Evolutionary conservation across 495 filamentous ascomycete genomes (phyloP), one percentile per base, ranked within the genome.

Genomic region (Amniculicola lignicola): DNA sequence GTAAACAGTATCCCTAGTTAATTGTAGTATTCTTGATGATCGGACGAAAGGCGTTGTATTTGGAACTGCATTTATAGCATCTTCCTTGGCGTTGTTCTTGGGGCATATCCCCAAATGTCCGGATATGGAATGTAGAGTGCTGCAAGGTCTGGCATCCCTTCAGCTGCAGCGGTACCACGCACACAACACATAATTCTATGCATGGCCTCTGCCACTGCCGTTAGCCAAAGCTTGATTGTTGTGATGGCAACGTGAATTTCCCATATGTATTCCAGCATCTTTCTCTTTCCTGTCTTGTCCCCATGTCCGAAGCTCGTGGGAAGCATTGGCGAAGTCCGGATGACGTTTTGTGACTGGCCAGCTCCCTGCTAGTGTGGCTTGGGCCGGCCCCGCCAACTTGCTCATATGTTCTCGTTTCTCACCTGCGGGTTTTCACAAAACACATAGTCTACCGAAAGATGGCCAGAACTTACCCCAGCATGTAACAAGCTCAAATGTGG

Each of bases 401-500:
- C 59, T 62, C 59, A 62, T 45, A 23, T 31, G 0, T 37, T 47
- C 59, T 57, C 59, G 22, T n/a, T 21, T 14, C 40, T 46, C 12
- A 15, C 22, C 15, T 5, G 15, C 27, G 21, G 21, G 29, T 4
- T 40, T 11, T 40, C 18, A 19, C 31, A 10, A 23, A 10, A 28
- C 11, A 1, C 16, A 40, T 6, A 6, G 10, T 6, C 6, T 16
- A 10, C 10, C 37, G 19, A 16, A n/a, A 35, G 11, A 19, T 50
- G 29, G 41, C 41, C 3, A 4, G 10, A 45, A 15, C 41, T n/a
- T n/a, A n/a, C n/a, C n/a, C n/a, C 16, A 40, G 19, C 9, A 9
- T 41, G 43, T 38, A 57, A 57, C 56, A 58, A 51, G 54, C 45
- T 53, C 56, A 54, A 37, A 53, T 40, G n/a, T 24, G 28, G 36